A percentile compares a stretch with the other conserved stretches of the same genome.
phyloP scores from a whole-genome alignment of 805 yeast species.

The Starmerella riodocensis region DNA sequence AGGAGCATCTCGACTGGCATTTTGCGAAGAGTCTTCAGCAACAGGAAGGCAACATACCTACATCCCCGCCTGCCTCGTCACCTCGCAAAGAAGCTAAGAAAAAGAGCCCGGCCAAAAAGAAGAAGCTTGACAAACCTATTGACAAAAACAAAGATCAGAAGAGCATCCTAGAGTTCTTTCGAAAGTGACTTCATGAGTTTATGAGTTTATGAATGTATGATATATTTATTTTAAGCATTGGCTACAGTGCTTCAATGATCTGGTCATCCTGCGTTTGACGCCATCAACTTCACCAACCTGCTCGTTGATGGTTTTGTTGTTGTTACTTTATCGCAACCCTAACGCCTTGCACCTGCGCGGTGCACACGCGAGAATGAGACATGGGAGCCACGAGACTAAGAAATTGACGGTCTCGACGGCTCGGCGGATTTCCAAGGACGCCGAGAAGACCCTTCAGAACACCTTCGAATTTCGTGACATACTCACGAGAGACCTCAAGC shows the following conservation, averaged over 20 bases:
- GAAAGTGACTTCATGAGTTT: background rate
- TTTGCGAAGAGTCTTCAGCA: slow-evolving; percentile 26
- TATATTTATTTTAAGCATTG: background rate
- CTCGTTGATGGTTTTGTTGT: no score
- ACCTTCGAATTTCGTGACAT: background rate
- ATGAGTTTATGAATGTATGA: background rate
- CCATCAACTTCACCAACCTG: no score
- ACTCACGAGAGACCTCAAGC: slow-evolving; percentile 1
- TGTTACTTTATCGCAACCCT: no score
- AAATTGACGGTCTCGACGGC: background rate
- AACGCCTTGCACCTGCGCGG: no score
- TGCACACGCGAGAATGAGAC: no score
- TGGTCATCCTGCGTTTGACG: no score
- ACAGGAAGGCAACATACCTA: background rate
- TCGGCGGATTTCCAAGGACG: background rate
- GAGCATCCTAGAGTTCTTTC: slow-evolving; percentile 13
- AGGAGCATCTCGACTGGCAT: slow-evolving; percentile 33
- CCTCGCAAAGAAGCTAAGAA: background rate
- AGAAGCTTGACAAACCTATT: background rate
- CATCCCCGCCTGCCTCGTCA: background rate
- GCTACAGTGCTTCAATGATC: no score
- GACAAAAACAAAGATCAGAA: slow-evolving; percentile 4
- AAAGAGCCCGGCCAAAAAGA: background rate
- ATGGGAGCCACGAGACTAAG: background rate
- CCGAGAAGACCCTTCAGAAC: background rate